Evolutionary conservation across 148 eudicot genomes (phyloP), one percentile per base, ranked within the genome.

Genomic region (Rhododendron vialii): DNA sequence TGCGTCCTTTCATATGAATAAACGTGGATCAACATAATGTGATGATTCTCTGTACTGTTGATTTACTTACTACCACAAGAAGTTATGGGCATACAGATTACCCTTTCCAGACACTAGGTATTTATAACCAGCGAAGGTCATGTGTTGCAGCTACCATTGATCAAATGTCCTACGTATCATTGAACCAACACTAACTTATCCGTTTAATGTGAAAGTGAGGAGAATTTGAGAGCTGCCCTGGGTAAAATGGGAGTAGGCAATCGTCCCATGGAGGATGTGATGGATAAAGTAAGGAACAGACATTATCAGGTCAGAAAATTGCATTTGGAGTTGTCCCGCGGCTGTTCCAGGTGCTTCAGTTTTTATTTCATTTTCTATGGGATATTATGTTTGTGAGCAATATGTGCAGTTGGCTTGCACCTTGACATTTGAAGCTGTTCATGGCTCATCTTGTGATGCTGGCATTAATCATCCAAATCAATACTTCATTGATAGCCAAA

Each of bases 401-500:
- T 85, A 82, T 20, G 45, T 89, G 90, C 95, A 95, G 96, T 89
- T 96, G 89, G 97, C 99, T 20, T 96, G 99, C 90, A 96, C 99
- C 33, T 93, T 95, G 89, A 93, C 97, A 69, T 96, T 95, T 89
- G 98, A 96, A 93, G 96, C 96, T 87, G 89, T 96, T 86, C 94
- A 94, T 82, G 89, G 91, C 50, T 75, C 93, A 38, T 86, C 98
- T 63, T 95, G 94, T 90, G 98, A 96, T 91, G 85, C 95, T 88
- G 99, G 98, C 81, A 94, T 96, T 47, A 96, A 95, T 87, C 98
- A 95, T 92, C 99, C 98, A 84, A 95, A 95, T 84, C 98, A 94
- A 86, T 95, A 94, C 88, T 95, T 94, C 88, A 92, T 84, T 89
- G 98, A 94, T 80, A 95, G 98, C 91, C 93, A 92, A 88, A 96